Conservation (phyloP, 2,329 filamentous ascomycete species). For the Pseudopithomyces chartarum region DNA sequence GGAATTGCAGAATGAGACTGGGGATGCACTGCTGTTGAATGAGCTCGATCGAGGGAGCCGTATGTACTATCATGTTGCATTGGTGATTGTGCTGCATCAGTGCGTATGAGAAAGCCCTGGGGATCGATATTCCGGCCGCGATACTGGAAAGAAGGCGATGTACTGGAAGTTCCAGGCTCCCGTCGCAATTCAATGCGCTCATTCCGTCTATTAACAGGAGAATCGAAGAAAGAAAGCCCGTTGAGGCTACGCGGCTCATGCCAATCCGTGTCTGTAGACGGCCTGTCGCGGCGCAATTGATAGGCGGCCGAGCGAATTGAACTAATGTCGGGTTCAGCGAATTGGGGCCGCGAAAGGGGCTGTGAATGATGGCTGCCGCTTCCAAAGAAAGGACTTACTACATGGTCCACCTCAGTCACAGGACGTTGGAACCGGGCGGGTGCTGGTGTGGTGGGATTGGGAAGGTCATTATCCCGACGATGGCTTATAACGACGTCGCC, state of each 20-base stretch:
- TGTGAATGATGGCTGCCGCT: conserved; percentile 22
- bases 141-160: conserved; percentile 5
- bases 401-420: conserved; percentile 27
- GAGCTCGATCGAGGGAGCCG: conserved; percentile 6
- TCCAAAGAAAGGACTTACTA: conserved; percentile 49
- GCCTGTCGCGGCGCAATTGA: conserved; percentile 25
- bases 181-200: conserved; percentile 16
- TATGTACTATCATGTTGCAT: conserved; percentile 13
- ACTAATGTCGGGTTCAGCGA: conserved; percentile 35
- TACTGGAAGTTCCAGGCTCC: neutral
- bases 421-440: conserved; percentile 18
- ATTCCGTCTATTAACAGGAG: conserved; percentile 28
- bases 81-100: conserved; percentile 10
- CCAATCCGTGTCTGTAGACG: conserved; percentile 18
- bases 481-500: conserved; percentile 11
- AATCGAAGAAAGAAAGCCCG: conserved; percentile 43
- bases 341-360: conserved; percentile 13
- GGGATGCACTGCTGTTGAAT: conserved; percentile 7
- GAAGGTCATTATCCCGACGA: conserved; percentile 3
- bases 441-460: conserved; percentile 17
- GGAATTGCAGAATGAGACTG: conserved; percentile 9
- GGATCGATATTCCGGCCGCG: conserved; percentile 17
- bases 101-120: conserved; percentile 18
- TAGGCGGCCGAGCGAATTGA: conserved; percentile 32
- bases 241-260: conserved; percentile 35